Evolutionary conservation across 768 basidiomycete species (phyloP), one percentile per base, ranked within the genome.

Genomic region (Coprinellus micaceus): DNA sequence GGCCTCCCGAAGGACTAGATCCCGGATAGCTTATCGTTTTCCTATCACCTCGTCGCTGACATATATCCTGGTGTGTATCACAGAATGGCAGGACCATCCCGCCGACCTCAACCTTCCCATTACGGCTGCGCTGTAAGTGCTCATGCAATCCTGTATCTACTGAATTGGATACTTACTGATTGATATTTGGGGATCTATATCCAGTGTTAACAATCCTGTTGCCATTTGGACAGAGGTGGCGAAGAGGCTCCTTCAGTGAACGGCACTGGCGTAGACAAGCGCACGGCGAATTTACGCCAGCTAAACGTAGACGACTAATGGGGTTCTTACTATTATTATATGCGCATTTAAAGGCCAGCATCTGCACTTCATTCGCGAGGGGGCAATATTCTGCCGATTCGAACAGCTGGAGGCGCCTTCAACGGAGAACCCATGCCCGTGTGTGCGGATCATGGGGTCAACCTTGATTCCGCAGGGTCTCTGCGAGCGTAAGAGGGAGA

Each of bases 11-110:
- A n/a, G n/a, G n/a, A n/a, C n/a, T n/a, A n/a, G n/a, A n/a, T n/a
- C n/a, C n/a, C n/a, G n/a, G n/a, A n/a, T n/a, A n/a, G n/a, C n/a
- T n/a, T n/a, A n/a, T n/a, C n/a, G n/a, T n/a, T n/a, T n/a, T n/a
- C 33, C 13, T 33, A 33, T 33, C 33, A 33, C 33, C 33, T 6
- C 13, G 33, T 33, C 33, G 13, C 33, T 33, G 13, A 33, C 33
- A 33, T 33, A 13, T 13, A 6, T 33, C 7, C 33, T 33, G 19
- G 53, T 13, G n/a, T 26, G 45, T 44, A 19, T 13, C 39, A 73
- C 53, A 71, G 84, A 84, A 69, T 85, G 83, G 82, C 82, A 85
- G 65, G 69, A 79, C 56, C 82, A 78, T 63, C 74, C 81, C 0
- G 83, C 82, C 4, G 74, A 77, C 58, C 67, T 82, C 49, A 82